phyloP scores from a whole-genome alignment of 2,329 filamentous ascomycete genomes.

The Plenodomus lindquistii region DNA sequence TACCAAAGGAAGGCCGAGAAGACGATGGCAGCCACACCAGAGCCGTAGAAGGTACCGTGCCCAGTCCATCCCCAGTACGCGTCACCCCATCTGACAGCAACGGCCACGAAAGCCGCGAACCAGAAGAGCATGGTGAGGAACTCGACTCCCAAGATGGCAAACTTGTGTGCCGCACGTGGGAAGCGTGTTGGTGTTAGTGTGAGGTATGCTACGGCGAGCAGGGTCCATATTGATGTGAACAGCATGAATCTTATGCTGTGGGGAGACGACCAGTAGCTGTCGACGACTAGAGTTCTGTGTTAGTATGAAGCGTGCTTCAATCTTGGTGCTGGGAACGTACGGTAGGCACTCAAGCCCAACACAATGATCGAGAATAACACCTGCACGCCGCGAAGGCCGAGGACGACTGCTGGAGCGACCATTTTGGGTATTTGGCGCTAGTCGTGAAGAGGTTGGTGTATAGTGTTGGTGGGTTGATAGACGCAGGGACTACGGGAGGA shows the following conservation, averaged over 20 bases:
- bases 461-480: neutral
- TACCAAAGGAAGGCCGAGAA: slow-evolving; percentile 71
- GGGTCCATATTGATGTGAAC: slow-evolving; percentile 77
- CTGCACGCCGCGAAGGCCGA: slow-evolving; percentile 70
- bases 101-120: slow-evolving; percentile 83
- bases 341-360: slow-evolving; percentile 74
- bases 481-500: slow-evolving; percentile 5
- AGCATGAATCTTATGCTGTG: slow-evolving; percentile 74
- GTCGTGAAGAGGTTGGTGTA: neutral
- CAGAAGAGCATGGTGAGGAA: slow-evolving; percentile 82
- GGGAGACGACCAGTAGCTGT: slow-evolving; percentile 56
- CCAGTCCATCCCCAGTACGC: slow-evolving; percentile 52
- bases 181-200: slow-evolving; percentile 69
- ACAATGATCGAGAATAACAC: slow-evolving; percentile 73
- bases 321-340: slow-evolving; percentile 53
- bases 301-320: slow-evolving; percentile 1
- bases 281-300: slow-evolving; percentile 47
- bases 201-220: slow-evolving; percentile 71
- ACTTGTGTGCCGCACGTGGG: slow-evolving; percentile 63
- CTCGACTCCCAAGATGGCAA: slow-evolving; percentile 70
- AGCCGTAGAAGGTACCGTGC: slow-evolving; percentile 55
- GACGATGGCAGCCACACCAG: slow-evolving; percentile 65
- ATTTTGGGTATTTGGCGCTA: slow-evolving; percentile 11
- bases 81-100: slow-evolving; percentile 68
- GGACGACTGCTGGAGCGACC: slow-evolving; percentile 48